Conservation (phyloP, 2,329 filamentous ascomycete genomes). For the Cercospora nicotianae region DNA sequence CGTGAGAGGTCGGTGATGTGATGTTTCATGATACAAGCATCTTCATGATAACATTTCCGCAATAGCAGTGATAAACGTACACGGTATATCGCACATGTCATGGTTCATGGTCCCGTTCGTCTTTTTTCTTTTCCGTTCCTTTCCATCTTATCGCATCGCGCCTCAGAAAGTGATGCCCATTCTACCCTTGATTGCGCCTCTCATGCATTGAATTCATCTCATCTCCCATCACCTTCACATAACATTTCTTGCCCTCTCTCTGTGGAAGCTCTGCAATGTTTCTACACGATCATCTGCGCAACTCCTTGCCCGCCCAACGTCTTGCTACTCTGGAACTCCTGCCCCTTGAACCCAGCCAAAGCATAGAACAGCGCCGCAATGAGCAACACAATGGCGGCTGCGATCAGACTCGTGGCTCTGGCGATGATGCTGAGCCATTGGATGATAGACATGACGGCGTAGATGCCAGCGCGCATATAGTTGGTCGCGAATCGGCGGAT, state of each 20-base stretch:
- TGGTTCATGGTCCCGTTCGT: background rate
- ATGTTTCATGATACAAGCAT: background rate
- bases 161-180: background rate
- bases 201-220: background rate
- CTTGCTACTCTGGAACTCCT: slow-evolving; percentile 90
- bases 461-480: slow-evolving; percentile 91
- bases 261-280: background rate
- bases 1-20: background rate
- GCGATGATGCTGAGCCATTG: slow-evolving; percentile 79
- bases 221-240: background rate
- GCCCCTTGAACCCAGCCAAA: slow-evolving; percentile 75
- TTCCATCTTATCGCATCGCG: background rate
- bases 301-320: slow-evolving; percentile 90
- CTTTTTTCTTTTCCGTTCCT: background rate
- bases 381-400: slow-evolving; percentile 76
- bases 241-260: background rate
- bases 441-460: slow-evolving; percentile 73
- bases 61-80: background rate
- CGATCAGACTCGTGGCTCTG: slow-evolving; percentile 71
- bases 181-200: background rate
- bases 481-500: slow-evolving; percentile 94
- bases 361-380: slow-evolving; percentile 79
- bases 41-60: background rate
- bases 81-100: background rate
- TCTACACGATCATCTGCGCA: slow-evolving; percentile 92